Evolutionary conservation across 2,329 filamentous ascomycete species (phyloP).

Genomic region (Botrytis medusae): DNA sequence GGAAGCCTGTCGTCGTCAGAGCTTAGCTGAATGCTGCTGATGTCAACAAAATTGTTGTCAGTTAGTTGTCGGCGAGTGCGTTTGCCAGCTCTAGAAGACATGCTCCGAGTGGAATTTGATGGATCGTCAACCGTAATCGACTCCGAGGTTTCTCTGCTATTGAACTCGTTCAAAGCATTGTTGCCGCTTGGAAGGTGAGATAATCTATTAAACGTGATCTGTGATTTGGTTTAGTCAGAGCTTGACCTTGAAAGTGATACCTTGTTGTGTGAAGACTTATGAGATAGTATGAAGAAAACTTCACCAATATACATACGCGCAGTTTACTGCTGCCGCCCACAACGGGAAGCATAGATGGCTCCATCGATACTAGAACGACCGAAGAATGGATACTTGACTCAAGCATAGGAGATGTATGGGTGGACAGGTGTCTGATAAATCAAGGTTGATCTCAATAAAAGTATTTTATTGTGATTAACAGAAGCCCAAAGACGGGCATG

Average conservation of each 20-base stretch:
- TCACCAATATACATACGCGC: conserved; percentile 1
- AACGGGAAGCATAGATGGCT: background rate
- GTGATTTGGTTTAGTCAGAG: conserved; percentile 2
- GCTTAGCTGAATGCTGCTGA: conserved; percentile 23
- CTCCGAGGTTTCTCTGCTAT: conserved; percentile 31
- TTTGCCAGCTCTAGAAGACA: conserved; percentile 29
- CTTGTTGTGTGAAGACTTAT: background rate
- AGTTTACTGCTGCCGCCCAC: conserved; percentile 1
- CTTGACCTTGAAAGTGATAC: background rate
- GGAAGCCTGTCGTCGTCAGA: conserved; percentile 31
- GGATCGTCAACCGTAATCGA: conserved; percentile 21
- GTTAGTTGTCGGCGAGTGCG: conserved; percentile 29
- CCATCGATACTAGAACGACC: background rate
- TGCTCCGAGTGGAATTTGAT: conserved; percentile 23
- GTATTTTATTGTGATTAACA: background rate
- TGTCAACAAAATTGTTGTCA: conserved; percentile 30
- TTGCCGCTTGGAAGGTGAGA: conserved; percentile 47
- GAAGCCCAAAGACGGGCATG: background rate
- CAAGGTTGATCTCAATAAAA: background rate
- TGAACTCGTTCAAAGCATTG: conserved; percentile 46
- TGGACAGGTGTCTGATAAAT: background rate
- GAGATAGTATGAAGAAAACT: background rate
- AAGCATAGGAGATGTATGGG: background rate
- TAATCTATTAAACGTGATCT: conserved; percentile 50
- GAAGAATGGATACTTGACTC: background rate